Evolutionary conservation across 1,284 basidiomycete genomes (phyloP), one percentile per base, ranked within the genome.

Genomic region (Thecaphora frezii): DNA sequence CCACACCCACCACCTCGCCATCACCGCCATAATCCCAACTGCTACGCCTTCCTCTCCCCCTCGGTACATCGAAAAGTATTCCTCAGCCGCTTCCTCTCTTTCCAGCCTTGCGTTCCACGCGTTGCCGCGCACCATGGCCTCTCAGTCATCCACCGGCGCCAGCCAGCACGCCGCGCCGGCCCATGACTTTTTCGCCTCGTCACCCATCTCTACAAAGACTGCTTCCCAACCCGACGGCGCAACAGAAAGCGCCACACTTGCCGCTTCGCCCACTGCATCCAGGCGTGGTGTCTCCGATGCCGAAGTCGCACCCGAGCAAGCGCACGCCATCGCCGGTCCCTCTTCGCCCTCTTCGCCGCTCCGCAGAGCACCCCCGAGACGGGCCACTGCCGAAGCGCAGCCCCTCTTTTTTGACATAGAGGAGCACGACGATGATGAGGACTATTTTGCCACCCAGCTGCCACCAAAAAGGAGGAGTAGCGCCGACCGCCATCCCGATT

Each of bases 101-200:
- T n/a, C n/a, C n/a, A n/a, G n/a, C n/a, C n/a, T n/a, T n/a, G n/a
- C n/a, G n/a, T n/a, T n/a, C n/a, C n/a, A n/a, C n/a, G n/a, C 37
- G 23, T 7, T 36, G 13, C 5, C 28, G 23, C 25, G 22, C 24
- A 47, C 23, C 38, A 63, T 58, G 60, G 44, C 55, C 10, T 48
- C 61, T 23, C 61, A 64, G 30, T 55, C 55, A 55, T 49, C 50
- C 51, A n/a, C 54, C 53, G 41, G 54, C 60, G 21, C 55, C 54
- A 36, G 33, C 33, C 33, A 36, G 7, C 5, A 36, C 10, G 33
- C 33, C 33, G 52, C 42, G 7, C 4, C 51, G 1, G 56, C 57
- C 12, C 47, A 55, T n/a, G 64, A 66, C 33, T 66, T 66, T 25
- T 59, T 66, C 25, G 64, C 58, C 22, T 66, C 64, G 13, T 66